phyloP scores from a whole-genome alignment of 2,329 filamentous ascomycete species.

The Sclerotinia trifoliorum region DNA sequence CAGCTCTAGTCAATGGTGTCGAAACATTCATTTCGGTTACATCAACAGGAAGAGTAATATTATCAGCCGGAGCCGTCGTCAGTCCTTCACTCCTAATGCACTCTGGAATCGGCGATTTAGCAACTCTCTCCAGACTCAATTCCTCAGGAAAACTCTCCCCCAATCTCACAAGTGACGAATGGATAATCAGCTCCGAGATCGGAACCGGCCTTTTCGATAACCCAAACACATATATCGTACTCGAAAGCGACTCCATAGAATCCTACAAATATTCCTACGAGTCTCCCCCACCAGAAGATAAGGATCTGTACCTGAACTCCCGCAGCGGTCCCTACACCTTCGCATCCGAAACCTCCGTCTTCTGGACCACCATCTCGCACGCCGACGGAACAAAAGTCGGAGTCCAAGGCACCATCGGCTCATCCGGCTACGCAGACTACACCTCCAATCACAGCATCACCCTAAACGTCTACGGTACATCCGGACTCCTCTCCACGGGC shows the following conservation, averaged over 20 bases:
- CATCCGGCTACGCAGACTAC: conserved; percentile 46
- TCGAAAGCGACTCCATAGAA: conserved; percentile 45
- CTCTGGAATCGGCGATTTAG: conserved; percentile 48
- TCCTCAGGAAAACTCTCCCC: conserved; percentile 41
- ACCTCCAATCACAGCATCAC: conserved; percentile 50
- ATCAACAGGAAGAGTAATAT: conserved; percentile 42
- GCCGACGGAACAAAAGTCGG: conserved; percentile 45
- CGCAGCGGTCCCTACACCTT: conserved; percentile 54
- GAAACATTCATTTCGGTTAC: conserved; percentile 30
- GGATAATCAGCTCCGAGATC: conserved; percentile 51
- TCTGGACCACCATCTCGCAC: conserved; percentile 51
- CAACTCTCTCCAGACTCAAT: conserved; percentile 38
- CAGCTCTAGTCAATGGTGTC: conserved; percentile 40
- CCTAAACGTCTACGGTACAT: conserved; percentile 57
- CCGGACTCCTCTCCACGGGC: conserved; percentile 51
- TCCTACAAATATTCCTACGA: conserved; percentile 51
- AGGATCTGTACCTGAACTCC: conserved; percentile 47
- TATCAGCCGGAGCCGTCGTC: conserved; percentile 52
- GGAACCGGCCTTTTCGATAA: conserved; percentile 55
- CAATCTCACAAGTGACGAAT: conserved; percentile 39
- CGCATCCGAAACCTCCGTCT: conserved; percentile 52
- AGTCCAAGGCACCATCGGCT: conserved; percentile 54
- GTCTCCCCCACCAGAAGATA: conserved; percentile 45
- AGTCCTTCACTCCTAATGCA: conserved; percentile 53
- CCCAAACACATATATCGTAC: conserved; percentile 54